Evolutionary conservation across 306 rosid species (phyloP).

Genomic region (Psophocarpus tetragonolobus): DNA sequence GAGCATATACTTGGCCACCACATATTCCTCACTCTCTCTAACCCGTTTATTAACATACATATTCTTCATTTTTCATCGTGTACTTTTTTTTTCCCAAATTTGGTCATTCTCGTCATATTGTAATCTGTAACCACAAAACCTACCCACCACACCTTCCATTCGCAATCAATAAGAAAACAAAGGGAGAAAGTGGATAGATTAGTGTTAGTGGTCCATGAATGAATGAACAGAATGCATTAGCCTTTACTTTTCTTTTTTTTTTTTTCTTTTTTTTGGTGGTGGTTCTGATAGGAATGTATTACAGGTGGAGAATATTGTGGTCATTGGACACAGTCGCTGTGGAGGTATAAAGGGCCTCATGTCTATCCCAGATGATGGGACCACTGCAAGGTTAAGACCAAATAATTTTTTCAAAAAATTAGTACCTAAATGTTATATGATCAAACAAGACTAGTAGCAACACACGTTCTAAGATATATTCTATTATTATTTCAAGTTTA

Average conservation of each 20-base stretch:
- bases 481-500: no score
- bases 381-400: slow-evolving; percentile 54
- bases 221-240: background rate
- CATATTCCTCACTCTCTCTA: background rate
- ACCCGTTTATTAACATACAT: no score
- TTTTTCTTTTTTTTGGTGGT: background rate
- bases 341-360: slow-evolving; percentile 92
- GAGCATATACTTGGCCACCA: background rate
- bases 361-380: slow-evolving; percentile 83
- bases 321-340: slow-evolving; percentile 86
- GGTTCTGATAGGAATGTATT: slow-evolving; percentile 8
- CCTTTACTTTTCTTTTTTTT: background rate
- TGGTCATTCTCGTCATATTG: background rate
- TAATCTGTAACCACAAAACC: background rate
- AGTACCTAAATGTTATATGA: slow-evolving; percentile 2
- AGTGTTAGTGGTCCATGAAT: slow-evolving; percentile 7
- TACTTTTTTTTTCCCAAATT: slow-evolving; percentile 20
- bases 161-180: background rate
- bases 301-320: slow-evolving; percentile 85
- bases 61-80: background rate
- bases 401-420: background rate
- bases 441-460: no score
- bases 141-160: slow-evolving; percentile 33
- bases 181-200: background rate
- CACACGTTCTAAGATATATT: no score